Conservation (phyloP, 306 rosid genomes). For the Cicer yamashitae region DNA sequence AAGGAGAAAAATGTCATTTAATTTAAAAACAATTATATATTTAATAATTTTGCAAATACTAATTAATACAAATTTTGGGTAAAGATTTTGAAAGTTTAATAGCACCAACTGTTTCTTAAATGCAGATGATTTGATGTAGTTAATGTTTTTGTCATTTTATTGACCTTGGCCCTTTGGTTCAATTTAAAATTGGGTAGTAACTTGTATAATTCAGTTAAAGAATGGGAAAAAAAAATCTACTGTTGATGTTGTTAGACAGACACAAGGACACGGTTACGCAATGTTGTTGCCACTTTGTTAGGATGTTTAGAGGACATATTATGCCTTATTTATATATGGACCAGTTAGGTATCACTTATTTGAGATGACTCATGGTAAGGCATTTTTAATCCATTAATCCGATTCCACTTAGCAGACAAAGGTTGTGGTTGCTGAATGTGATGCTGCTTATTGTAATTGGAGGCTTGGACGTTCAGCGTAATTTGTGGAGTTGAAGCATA, state of each 20-base stretch:
- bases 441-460: slow-evolving; percentile 6
- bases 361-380: background rate
- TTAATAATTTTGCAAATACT: background rate
- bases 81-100: slow-evolving; percentile 9
- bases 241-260: slow-evolving; percentile 11
- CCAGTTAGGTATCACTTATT: background rate
- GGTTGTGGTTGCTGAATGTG: slow-evolving; percentile 5
- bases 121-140: slow-evolving; percentile 4
- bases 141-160: background rate
- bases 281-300: background rate
- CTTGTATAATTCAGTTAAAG: background rate
- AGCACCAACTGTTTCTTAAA: slow-evolving; percentile 11
- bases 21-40: slow-evolving; percentile 8
- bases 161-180: background rate
- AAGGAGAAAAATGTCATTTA: slow-evolving; percentile 6
- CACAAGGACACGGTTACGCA: background rate
- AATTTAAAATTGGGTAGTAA: background rate
- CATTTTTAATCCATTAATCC: background rate
- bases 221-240: background rate
- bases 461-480: slow-evolving; percentile 1
- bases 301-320: background rate
- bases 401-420: background rate
- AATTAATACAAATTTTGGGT: background rate
- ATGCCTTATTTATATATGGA: background rate
- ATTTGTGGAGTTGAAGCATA: slow-evolving; percentile 21